Evolutionary conservation across 2,329 filamentous ascomycete species (phyloP).

Genomic region (Fusarium xylarioides): DNA sequence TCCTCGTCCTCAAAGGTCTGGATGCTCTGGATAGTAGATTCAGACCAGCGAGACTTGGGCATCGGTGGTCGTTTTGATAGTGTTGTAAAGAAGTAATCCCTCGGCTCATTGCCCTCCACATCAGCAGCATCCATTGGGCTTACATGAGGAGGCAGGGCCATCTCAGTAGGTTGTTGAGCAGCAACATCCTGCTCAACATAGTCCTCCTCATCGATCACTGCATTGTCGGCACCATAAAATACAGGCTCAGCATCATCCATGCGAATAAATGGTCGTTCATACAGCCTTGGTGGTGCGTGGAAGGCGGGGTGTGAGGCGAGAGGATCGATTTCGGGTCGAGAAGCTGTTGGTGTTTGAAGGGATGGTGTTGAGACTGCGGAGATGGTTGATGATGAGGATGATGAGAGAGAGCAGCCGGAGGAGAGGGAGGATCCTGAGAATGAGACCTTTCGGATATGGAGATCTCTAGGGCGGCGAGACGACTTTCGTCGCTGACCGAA

Average conservation of each 20-base stretch:
- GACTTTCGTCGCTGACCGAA: constrained; percentile 50
- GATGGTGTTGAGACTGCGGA: constrained; percentile 29
- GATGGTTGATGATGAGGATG: constrained; percentile 47
- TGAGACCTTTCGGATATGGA: constrained; percentile 54
- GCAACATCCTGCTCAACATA: constrained; percentile 41
- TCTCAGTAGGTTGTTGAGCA: constrained; percentile 40
- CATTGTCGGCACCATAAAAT: constrained; percentile 39
- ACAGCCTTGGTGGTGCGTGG: constrained; percentile 49
- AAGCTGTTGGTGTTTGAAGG: constrained; percentile 38
- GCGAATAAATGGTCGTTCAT: constrained; percentile 48
- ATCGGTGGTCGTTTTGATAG: constrained; percentile 44
- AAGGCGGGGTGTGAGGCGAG: constrained; percentile 49
- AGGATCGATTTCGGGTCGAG: constrained; percentile 45
- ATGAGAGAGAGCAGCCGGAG: constrained; percentile 49
- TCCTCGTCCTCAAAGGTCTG: constrained; percentile 39
- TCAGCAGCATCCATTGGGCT: constrained; percentile 39
- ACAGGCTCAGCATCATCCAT: constrained; percentile 42
- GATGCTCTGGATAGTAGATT: constrained; percentile 51
- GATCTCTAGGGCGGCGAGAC: constrained; percentile 47
- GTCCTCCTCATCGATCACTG: constrained; percentile 37
- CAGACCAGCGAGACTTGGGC: constrained; percentile 54
- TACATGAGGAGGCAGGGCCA: constrained; percentile 45
- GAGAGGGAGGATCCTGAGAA: constrained; percentile 53
- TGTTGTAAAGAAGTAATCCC: constrained; percentile 49
- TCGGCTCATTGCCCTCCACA: constrained; percentile 38